Evolutionary conservation across 495 filamentous ascomycete genomes (phyloP).

Genomic region (Penicillium cosmopolitanum): DNA sequence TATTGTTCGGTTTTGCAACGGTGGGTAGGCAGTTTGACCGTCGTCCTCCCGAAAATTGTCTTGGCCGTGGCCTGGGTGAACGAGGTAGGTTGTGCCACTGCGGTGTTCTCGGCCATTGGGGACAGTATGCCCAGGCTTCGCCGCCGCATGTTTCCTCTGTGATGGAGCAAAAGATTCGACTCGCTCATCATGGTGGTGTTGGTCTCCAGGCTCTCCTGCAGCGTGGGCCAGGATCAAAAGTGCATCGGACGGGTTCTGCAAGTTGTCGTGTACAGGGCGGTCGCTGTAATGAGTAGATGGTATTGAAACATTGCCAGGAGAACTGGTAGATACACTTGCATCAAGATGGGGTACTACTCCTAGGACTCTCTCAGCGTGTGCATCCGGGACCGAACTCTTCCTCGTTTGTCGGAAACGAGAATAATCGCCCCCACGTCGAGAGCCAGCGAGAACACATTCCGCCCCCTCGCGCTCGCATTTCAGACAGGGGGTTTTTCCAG

Average conservation of each 20-base stretch:
- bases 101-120: neutral
- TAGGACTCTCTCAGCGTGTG: neutral
- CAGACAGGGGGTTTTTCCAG: slow-evolving; percentile 10
- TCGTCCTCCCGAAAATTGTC: neutral
- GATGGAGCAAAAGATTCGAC: neutral
- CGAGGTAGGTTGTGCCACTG: neutral
- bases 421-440: slow-evolving; percentile 17
- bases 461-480: slow-evolving; percentile 12
- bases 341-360: neutral
- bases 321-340: neutral
- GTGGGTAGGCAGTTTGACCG: neutral
- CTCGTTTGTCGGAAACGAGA: slow-evolving; percentile 15
- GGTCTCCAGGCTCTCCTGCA: slow-evolving; percentile 1
- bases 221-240: slow-evolving; percentile 15
- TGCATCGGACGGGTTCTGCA: slow-evolving; percentile 17
- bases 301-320: neutral
- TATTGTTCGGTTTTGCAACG: neutral
- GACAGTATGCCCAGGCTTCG: neutral
- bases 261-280: neutral
- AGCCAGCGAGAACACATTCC: slow-evolving; percentile 14
- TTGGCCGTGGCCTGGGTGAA: neutral
- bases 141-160: neutral
- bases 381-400: neutral
- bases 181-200: neutral
- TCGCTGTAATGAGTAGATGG: neutral